Evolutionary conservation across 495 filamentous ascomycete species (phyloP).

Genomic region (Penicillium salamii): DNA sequence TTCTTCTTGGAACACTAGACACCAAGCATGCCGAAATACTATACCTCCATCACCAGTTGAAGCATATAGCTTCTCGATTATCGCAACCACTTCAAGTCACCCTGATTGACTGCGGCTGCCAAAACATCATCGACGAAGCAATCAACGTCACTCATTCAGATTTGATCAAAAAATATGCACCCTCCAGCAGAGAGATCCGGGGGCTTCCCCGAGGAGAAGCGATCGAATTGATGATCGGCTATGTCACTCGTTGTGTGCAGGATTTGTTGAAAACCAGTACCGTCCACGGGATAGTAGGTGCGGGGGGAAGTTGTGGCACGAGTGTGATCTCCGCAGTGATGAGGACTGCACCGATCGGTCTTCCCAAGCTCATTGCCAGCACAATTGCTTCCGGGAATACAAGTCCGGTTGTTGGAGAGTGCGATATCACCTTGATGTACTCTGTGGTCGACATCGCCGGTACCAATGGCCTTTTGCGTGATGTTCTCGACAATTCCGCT

Average conservation of each 20-base stretch:
- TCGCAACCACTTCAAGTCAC: background rate
- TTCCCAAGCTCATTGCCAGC: constrained; percentile 68
- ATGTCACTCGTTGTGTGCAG: constrained; percentile 32
- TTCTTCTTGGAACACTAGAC: background rate
- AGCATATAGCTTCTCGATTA: background rate
- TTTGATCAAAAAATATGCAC: constrained; percentile 19
- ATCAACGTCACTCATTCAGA: constrained; percentile 34
- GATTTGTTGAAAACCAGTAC: constrained; percentile 24
- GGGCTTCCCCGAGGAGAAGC: constrained; percentile 45
- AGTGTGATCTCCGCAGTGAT: constrained; percentile 55
- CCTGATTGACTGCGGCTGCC: background rate
- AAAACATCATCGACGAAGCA: background rate
- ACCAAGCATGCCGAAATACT: background rate
- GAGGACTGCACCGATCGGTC: constrained; percentile 56
- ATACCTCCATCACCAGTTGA: background rate
- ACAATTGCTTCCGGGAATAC: constrained; percentile 65
- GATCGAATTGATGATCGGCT: constrained; percentile 47
- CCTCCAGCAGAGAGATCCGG: constrained; percentile 2
- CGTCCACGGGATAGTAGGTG: constrained; percentile 54
- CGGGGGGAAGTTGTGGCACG: constrained; percentile 60
- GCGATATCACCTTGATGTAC: constrained; percentile 69
- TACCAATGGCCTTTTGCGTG: constrained; percentile 52
- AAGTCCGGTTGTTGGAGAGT: constrained; percentile 56
- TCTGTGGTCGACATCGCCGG: constrained; percentile 68
- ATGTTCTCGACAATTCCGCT: constrained; percentile 59